phyloP scores from a whole-genome alignment of 345 rosid species.

The Murraya paniculata region DNA sequence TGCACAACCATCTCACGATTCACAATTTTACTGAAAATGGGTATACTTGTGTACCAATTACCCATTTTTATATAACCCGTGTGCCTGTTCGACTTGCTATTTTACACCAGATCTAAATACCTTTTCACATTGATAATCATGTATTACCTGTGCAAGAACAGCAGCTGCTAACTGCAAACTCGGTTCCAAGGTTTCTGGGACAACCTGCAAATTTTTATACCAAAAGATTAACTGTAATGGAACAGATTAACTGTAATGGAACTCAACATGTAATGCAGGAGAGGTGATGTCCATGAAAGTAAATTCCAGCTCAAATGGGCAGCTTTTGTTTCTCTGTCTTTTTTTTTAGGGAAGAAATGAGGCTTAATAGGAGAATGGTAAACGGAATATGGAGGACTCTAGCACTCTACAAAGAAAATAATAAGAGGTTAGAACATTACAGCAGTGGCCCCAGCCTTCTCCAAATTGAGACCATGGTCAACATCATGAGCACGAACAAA shows the following conservation, averaged over 20 bases:
- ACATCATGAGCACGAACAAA: slow-evolving; percentile 98
- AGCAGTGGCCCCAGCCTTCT: slow-evolving; percentile 96
- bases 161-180: slow-evolving; percentile 99
- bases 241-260: neutral
- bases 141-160: slow-evolving; percentile 89
- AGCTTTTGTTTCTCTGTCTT: neutral
- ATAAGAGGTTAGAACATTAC: slow-evolving; percentile 42
- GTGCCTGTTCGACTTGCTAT: neutral
- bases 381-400: neutral
- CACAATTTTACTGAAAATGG: neutral
- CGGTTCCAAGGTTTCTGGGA: slow-evolving; percentile 98
- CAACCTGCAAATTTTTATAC: slow-evolving; percentile 54
- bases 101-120: neutral
- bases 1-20: neutral
- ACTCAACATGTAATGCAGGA: neutral
- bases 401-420: neutral
- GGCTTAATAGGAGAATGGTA: neutral
- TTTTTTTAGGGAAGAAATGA: neutral
- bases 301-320: neutral
- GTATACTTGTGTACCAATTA: neutral
- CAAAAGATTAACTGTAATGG: neutral
- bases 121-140: neutral
- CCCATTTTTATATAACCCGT: neutral
- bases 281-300: neutral
- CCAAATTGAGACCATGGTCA: slow-evolving; percentile 93